Conservation (phyloP, 2,329 filamentous ascomycete species). For the Metarhizium robertsii region DNA sequence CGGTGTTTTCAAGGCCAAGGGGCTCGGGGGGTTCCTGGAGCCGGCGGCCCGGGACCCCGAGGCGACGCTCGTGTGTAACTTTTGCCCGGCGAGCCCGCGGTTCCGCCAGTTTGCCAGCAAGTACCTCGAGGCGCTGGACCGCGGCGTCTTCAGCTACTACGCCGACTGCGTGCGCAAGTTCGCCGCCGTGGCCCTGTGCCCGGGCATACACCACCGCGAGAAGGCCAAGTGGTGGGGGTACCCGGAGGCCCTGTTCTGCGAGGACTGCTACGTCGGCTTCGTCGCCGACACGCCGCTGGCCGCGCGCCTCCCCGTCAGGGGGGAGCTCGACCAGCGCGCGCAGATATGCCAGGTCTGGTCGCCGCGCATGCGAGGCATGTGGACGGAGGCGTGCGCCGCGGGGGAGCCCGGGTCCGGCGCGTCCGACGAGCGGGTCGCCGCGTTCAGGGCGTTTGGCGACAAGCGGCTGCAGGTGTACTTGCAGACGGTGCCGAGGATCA, state of each 20-base stretch:
- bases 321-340: constrained; percentile 12
- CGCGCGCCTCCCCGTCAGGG: constrained; percentile 15
- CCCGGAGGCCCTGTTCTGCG: constrained; percentile 21
- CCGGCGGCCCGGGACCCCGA: constrained; percentile 9
- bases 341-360: constrained; percentile 28
- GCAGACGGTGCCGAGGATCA: constrained; percentile 19
- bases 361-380: constrained; percentile 27
- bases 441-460: constrained; percentile 18
- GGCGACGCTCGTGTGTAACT: constrained; percentile 19
- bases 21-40: constrained; percentile 20
- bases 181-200: constrained; percentile 18
- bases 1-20: constrained; percentile 18
- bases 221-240: constrained; percentile 26
- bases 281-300: constrained; percentile 19
- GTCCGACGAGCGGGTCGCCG: constrained; percentile 13
- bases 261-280: constrained; percentile 24
- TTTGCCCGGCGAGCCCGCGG: constrained; percentile 16
- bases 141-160: constrained; percentile 21
- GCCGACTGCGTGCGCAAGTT: constrained; percentile 19
- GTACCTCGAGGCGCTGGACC: constrained; percentile 21
- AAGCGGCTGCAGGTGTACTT: constrained; percentile 19
- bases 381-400: constrained; percentile 17
- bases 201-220: constrained; percentile 15
- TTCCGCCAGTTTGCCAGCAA: constrained; percentile 16
- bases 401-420: constrained; percentile 16